Percentiles rank a stretch among this genome's conserved stretches.
Conservation (phyloP, 2,329 filamentous ascomycete species). For the Microdochium bolleyi region DNA sequence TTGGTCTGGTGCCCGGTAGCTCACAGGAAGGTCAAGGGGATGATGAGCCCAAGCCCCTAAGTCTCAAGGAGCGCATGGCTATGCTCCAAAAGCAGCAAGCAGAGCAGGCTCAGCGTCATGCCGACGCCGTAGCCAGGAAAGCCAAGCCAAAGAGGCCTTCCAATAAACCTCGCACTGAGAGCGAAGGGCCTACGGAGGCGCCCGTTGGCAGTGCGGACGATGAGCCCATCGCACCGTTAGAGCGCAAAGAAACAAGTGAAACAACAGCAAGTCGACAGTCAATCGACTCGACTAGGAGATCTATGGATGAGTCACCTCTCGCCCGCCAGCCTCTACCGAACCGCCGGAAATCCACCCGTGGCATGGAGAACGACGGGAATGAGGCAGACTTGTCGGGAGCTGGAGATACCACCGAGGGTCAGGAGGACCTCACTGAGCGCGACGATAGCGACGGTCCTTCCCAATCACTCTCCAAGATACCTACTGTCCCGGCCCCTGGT, state of each 20-base stretch:
- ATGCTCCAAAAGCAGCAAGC: slow-evolving; percentile 88
- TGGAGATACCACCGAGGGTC: slow-evolving; percentile 55
- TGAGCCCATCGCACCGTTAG: slow-evolving; percentile 26
- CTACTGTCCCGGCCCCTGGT: slow-evolving; percentile 25
- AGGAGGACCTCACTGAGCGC: slow-evolving; percentile 55
- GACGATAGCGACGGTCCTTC: slow-evolving; percentile 65
- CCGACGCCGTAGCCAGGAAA: slow-evolving; percentile 70
- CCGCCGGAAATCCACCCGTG: slow-evolving; percentile 46
- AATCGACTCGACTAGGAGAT: slow-evolving; percentile 2
- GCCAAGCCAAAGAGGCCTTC: slow-evolving; percentile 58
- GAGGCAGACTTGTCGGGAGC: slow-evolving; percentile 59
- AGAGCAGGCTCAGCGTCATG: slow-evolving; percentile 78
- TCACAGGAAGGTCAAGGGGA: slow-evolving; percentile 48
- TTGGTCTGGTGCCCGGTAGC: slow-evolving; percentile 45
- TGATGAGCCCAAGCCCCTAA: slow-evolving; percentile 84
- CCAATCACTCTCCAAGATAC: slow-evolving; percentile 27
- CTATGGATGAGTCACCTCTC: slow-evolving; percentile 35
- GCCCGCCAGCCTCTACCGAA: slow-evolving; percentile 31
- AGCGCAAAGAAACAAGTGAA: slow-evolving; percentile 41
- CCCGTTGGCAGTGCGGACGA: slow-evolving; percentile 24
- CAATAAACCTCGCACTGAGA: slow-evolving; percentile 63
- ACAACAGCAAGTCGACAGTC: slow-evolving; percentile 39
- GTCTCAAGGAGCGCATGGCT: slow-evolving; percentile 91
- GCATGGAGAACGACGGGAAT: slow-evolving; percentile 47
- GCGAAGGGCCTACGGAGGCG: slow-evolving; percentile 25